Evolutionary conservation across 352 stramenopile species (phyloP).

Genomic region (Globisporangium radiosum): DNA sequence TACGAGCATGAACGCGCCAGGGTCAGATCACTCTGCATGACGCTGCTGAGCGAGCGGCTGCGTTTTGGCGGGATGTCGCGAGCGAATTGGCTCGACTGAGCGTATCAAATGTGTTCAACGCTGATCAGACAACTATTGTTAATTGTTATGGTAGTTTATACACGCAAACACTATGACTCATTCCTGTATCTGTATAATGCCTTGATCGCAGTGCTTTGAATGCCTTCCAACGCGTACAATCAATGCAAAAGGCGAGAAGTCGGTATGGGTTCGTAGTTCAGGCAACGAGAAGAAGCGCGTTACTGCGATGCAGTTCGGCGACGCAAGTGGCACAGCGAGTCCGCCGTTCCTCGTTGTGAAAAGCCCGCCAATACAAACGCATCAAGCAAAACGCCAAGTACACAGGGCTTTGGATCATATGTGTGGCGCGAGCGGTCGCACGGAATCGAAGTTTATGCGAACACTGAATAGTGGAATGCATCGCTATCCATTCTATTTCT

Average conservation of each 20-base stretch:
- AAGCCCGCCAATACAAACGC: neutral
- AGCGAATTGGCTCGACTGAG: neutral
- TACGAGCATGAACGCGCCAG: neutral
- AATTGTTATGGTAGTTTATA: neutral
- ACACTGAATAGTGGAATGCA: neutral
- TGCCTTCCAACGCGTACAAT: neutral
- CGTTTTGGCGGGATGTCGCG: neutral
- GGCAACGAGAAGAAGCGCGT: neutral
- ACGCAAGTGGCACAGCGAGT: neutral
- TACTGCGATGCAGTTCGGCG: neutral
- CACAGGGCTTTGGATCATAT: neutral
- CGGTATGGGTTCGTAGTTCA: neutral
- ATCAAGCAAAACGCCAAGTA: neutral
- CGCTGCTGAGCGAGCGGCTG: neutral
- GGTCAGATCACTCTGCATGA: neutral
- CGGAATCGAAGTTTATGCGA: neutral
- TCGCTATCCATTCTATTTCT: neutral
- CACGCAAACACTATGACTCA: neutral
- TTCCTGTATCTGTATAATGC: neutral
- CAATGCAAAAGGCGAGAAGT: neutral
- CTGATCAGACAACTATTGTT: neutral
- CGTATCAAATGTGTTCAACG: neutral
- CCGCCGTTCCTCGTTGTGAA: neutral
- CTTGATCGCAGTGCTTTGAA: neutral
- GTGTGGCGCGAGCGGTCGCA: neutral